Evolutionary conservation across 1,139 yeast genomes (phyloP).

Genomic region (Debaryomyces coudertii): DNA sequence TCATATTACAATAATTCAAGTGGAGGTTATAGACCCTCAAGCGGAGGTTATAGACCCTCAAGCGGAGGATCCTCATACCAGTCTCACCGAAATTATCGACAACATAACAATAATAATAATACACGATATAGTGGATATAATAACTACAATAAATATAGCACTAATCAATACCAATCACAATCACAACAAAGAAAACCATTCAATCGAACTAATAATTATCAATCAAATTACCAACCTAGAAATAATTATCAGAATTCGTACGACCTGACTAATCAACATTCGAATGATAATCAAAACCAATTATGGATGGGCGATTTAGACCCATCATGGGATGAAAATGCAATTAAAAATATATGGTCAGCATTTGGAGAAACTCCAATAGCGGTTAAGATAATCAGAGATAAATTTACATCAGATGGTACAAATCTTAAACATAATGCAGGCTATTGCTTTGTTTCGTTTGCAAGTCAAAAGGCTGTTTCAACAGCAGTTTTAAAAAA

Average conservation of each 20-base stretch:
- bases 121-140: neutral
- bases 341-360: conserved; percentile 69
- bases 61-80: conserved; percentile 8
- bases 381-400: conserved; percentile 41
- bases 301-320: conserved; percentile 97
- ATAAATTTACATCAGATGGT: conserved; percentile 27
- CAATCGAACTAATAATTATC: conserved; percentile 8
- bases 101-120: conserved; percentile 1
- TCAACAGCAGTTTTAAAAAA: conserved; percentile 71
- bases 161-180: conserved; percentile 5
- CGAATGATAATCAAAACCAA: conserved; percentile 26
- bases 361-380: conserved; percentile 41
- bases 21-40: conserved; percentile 10
- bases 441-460: conserved; percentile 83
- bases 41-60: conserved; percentile 10
- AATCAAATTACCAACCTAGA: conserved; percentile 8
- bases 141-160: conserved; percentile 2
- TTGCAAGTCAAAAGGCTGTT: conserved; percentile 66
- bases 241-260: conserved; percentile 17
- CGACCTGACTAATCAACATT: conserved; percentile 14
- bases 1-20: conserved; percentile 8
- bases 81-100: conserved; percentile 6
- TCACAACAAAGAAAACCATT: conserved; percentile 9
- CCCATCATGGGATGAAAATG: conserved; percentile 78
- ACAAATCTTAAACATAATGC: conserved; percentile 24